Evolutionary conservation across 805 yeast species (phyloP).

Genomic region (Candida sanyiensis): DNA sequence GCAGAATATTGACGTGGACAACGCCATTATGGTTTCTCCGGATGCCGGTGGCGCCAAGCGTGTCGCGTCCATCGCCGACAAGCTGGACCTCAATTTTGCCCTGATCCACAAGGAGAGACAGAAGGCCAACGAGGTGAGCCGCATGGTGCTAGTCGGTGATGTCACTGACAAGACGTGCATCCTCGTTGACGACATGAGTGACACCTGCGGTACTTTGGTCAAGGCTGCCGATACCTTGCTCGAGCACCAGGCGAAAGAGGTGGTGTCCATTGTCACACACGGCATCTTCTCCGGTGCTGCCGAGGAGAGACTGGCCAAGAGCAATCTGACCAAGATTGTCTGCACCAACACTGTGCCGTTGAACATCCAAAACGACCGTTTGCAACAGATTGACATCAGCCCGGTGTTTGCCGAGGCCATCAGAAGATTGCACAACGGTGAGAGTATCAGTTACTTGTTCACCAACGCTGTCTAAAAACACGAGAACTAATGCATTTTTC

Average conservation of each 20-base stretch:
- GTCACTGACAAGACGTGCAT: conserved; percentile 79
- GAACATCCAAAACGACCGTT: conserved; percentile 50
- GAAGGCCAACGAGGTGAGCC: conserved; percentile 87
- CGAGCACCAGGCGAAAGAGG: conserved; percentile 75
- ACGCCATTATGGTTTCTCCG: conserved; percentile 84
- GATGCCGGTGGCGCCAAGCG: conserved; percentile 99
- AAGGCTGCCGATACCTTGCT: conserved; percentile 88
- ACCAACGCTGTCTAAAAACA: conserved; percentile 46
- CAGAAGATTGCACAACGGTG: conserved; percentile 93
- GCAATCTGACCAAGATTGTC: conserved; percentile 65
- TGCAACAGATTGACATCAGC: conserved; percentile 79
- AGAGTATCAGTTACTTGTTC: conserved; percentile 83
- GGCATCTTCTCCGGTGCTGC: conserved; percentile 91
- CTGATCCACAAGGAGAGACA: conserved; percentile 95
- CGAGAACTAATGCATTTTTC: too few relatives aligned
- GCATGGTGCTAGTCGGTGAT: conserved; percentile 96
- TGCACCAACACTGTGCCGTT: conserved; percentile 94
- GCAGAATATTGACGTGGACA: conserved; percentile 48
- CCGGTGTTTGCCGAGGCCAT: conserved; percentile 90
- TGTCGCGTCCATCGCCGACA: conserved; percentile 91
- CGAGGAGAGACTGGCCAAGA: conserved; percentile 58
- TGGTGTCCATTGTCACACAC: conserved; percentile 91
- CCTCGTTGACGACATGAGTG: conserved; percentile 96
- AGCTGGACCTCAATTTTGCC: conserved; percentile 87
- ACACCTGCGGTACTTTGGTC: conserved; percentile 93